A percentile compares a stretch with the other conserved stretches of the same genome.
Evolutionary conservation across 163 green algal genomes (phyloP).

Genomic region (Prototheca stagnorum): DNA sequence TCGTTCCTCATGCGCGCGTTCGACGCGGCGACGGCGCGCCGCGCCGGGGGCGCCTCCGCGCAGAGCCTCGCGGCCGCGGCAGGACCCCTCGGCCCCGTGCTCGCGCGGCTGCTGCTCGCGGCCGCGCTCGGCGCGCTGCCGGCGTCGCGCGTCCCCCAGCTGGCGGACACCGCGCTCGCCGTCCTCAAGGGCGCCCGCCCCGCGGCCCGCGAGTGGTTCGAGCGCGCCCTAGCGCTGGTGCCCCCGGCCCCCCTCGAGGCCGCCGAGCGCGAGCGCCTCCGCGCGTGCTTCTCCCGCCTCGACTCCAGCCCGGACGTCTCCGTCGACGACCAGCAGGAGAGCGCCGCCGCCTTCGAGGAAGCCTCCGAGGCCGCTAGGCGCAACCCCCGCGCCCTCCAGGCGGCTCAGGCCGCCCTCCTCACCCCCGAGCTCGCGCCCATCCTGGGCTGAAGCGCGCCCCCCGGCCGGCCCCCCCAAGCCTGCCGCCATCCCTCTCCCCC

Average conservation of each 20-base stretch:
- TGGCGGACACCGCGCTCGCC: slow-evolving; percentile 25
- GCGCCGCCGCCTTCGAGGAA: slow-evolving; percentile 22
- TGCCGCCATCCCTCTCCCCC: too few species aligned
- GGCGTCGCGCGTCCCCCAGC: slow-evolving; percentile 21
- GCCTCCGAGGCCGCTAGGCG: slow-evolving; percentile 42
- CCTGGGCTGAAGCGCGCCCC: too few species aligned
- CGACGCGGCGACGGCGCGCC: slow-evolving; percentile 10
- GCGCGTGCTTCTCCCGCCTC: not conserved
- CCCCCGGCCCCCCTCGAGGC: slow-evolving; percentile 10
- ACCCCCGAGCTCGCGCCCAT: too few species aligned
- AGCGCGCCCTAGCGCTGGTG: slow-evolving; percentile 24
- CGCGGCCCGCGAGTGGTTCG: not conserved
- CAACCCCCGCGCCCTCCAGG: slow-evolving; percentile 24
- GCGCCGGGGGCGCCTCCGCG: slow-evolving; percentile 3
- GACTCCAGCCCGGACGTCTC: not conserved
- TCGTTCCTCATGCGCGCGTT: slow-evolving; percentile 33
- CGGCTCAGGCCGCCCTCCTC: slow-evolving; percentile 27
- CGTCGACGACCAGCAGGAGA: not conserved
- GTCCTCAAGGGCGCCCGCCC: slow-evolving; percentile 14
- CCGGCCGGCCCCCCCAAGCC: too few species aligned
- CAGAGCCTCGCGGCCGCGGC: slow-evolving; percentile 3
- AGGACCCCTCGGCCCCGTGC: slow-evolving; percentile 18
- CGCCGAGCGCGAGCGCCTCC: slow-evolving; percentile 7
- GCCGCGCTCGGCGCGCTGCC: slow-evolving; percentile 36
- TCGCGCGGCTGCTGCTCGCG: slow-evolving; percentile 38